Evolutionary conservation across 2,329 filamentous ascomycete species (phyloP), one percentile per base, ranked within the genome.

Genomic region (Hysterium pulicare): DNA sequence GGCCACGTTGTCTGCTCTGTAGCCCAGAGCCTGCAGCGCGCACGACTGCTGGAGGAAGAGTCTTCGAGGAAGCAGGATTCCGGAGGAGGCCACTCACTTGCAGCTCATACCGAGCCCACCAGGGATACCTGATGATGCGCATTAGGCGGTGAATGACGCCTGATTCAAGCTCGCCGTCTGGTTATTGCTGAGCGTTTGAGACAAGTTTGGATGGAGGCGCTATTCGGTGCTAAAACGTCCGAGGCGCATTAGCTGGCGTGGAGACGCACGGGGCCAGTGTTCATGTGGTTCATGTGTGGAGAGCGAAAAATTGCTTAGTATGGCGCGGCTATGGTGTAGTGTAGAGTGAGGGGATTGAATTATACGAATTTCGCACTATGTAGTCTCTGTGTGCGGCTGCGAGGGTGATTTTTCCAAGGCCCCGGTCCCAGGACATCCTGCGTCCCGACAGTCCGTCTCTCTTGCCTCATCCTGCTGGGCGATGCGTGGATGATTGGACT

Each of bases 141-240:
- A 59, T 60, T 47, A 52, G 53, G 62, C 63, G 62, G 63, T 66
- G 62, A 60, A 55, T 47, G 48, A 44, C 50, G 59, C 53, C 57
- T 54, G 50, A 55, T 49, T 55, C 51, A 55, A 38, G 52, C 50
- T 52, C 53, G 54, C 47, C 46, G 19, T 45, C 45, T 47, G 42
- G 45, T n/a, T n/a, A 45, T 47, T 53, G 48, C 49, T 48, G 41
- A 47, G 53, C 41, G 52, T 55, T 53, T 57, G 55, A 53, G 52
- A 51, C 48, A 54, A 53, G 57, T 58, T 57, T 57, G 50, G 47
- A 55, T 48, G 50, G 44, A 47, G 50, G 45, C 49, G 48, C 53
- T 50, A 51, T 54, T 26, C 47, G 57, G 55, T 50, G 48, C 49
- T 47, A 58, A 51, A 58, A 58, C 47, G 52, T 54, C 58, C 55